Evolutionary conservation across 805 yeast genomes (phyloP).

Genomic region (Saccharomycopsis fermentans): DNA sequence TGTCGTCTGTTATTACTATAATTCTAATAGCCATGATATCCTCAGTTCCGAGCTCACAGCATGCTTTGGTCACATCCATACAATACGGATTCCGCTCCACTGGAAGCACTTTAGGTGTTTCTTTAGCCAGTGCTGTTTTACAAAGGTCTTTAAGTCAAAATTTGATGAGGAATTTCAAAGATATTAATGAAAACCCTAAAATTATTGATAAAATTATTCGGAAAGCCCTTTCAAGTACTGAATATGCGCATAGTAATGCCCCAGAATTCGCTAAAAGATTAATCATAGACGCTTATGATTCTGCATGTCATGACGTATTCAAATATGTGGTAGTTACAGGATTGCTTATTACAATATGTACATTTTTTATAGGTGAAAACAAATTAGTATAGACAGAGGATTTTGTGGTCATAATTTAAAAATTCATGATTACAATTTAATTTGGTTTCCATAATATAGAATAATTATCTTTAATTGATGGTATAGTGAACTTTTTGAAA

Average conservation of each 20-base stretch:
- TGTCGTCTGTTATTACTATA: constrained; percentile 50
- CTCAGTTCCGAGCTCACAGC: constrained; percentile 56
- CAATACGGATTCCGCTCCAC: constrained; percentile 58
- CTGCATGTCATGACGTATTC: constrained; percentile 13
- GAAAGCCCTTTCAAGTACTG: constrained; percentile 46
- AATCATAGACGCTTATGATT: constrained; percentile 26
- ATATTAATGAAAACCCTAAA: constrained; percentile 29
- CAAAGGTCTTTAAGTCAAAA: constrained; percentile 31
- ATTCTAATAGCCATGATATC: constrained; percentile 61
- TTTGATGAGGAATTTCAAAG: constrained; percentile 23
- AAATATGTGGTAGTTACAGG: constrained; percentile 14
- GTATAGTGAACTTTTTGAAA: too few species aligned
- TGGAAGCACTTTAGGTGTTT: constrained; percentile 56
- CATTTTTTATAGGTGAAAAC: constrained; percentile 10
- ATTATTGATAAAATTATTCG: constrained; percentile 33
- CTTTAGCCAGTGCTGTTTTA: constrained; percentile 56
- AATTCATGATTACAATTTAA: too few species aligned
- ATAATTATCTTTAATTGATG: too few species aligned
- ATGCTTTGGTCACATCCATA: constrained; percentile 58
- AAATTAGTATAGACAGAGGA: neutral
- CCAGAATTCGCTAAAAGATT: constrained; percentile 41
- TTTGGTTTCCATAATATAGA: too few species aligned
- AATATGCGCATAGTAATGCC: constrained; percentile 39
- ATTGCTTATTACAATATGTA: constrained; percentile 4
- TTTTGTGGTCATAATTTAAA: too few species aligned